Evolutionary conservation across 2,329 filamentous ascomycete species (phyloP), one percentile per base, ranked within the genome.

Genomic region (Xylaria sp.): DNA sequence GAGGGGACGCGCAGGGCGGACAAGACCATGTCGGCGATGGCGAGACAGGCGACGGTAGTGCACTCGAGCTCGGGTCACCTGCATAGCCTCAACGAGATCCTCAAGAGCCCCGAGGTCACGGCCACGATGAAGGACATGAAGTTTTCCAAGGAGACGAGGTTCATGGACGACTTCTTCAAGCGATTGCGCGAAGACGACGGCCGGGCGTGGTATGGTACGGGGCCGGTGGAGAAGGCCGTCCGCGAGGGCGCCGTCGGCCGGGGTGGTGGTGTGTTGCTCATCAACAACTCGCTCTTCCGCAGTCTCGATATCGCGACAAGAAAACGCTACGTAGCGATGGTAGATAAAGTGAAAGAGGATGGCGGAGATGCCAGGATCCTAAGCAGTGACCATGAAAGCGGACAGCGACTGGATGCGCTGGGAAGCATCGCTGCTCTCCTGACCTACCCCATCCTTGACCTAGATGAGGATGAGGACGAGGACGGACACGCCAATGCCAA

Each of bases 371-470:
- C 94, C 0, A 86, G 93, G 63, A 89, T 98, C n/a, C 82, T 98
- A 33, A 98, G 95, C 80, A 94, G 92, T 75, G 92, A 97, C 77
- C 95, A 98, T 80, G 95, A 98, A 83, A 98, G 94, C 79, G 96
- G 96, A 0, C 91, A 92, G 82, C 86, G 94, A 68, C 82, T 99
- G 15, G 93, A 94, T 73, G 92, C 90, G 13, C 80, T 98, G 69
- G 94, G 96, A 0, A 92, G 94, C 20, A 91, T 99, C 70, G 96
- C 95, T 18, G 94, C 94, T 1, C 91, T 98, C 33, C 83, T 98
- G 71, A 98, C 95, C 13, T 99, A 94, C 79, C 94, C 96, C 0
- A 86, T 98, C 46, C 83, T 88, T 20, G 94, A 97, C 73, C 83
- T 97, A 54, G 93, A 97, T 71, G 91, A 91, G 1, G 89, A 83